These are phyloP conservation scores for Pulveroboletus sp. DNA, from an alignment of 768 basidiomycete genomes.

Conservation along the genomic window DNA sequence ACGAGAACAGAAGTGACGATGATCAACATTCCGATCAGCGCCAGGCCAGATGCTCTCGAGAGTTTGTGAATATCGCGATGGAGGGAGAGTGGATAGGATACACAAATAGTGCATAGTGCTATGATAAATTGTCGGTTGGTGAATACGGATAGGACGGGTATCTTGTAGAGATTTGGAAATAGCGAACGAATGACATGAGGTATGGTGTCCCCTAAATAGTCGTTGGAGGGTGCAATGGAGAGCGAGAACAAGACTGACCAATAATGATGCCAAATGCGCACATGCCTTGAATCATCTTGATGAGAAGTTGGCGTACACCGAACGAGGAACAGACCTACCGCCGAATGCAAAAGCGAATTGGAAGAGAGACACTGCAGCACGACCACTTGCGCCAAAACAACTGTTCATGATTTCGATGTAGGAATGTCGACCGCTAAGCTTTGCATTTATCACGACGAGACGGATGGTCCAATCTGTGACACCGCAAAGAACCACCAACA, in stretches of 20 bases:
- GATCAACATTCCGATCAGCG: slow-evolving; percentile 89
- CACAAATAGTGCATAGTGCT: slow-evolving; percentile 75
- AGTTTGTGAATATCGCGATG: slow-evolving; percentile 98
- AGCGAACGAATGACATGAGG: slow-evolving; percentile 88
- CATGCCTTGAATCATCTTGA: slow-evolving; percentile 62
- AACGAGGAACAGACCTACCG: slow-evolving; percentile 45
- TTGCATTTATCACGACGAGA: slow-evolving; percentile 93
- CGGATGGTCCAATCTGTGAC: slow-evolving; percentile 99
- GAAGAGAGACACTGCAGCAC: slow-evolving; percentile 93
- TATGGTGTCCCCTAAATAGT: slow-evolving; percentile 77
- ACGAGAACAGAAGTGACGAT: slow-evolving; percentile 86
- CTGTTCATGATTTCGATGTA: slow-evolving; percentile 95
- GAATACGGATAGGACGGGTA: slow-evolving; percentile 75
- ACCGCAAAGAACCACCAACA: slow-evolving; percentile 74
- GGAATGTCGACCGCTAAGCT: slow-evolving; percentile 87
- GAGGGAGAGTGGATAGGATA: slow-evolving; percentile 93
- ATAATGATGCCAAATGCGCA: slow-evolving; percentile 98
- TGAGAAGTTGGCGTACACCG: slow-evolving; percentile 2
- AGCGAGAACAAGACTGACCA: slow-evolving; percentile 31
- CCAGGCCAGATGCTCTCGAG: slow-evolving; percentile 87
- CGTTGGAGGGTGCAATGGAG: neutral
- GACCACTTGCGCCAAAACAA: slow-evolving; percentile 89
- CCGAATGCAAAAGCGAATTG: slow-evolving; percentile 98
- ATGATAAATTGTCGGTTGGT: slow-evolving; percentile 90
- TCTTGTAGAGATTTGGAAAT: slow-evolving; percentile 66